Conservation (phyloP, 805 yeast genomes). For the Wickerhamiella lipophila region DNA sequence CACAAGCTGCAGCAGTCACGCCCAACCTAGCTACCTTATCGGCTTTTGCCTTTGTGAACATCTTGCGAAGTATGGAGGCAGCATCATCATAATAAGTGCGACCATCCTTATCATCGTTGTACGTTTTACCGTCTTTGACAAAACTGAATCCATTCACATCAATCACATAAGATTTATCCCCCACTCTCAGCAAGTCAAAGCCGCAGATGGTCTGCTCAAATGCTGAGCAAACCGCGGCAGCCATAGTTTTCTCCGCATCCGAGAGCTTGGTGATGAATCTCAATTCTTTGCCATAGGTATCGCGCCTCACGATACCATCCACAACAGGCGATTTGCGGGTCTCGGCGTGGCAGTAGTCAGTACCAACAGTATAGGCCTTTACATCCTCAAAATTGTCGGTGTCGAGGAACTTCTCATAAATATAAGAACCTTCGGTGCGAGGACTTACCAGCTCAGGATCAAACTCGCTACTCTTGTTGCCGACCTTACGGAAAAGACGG, state of each 20-base stretch:
- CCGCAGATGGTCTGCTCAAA: constrained; percentile 96
- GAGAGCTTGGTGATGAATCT: constrained; percentile 74
- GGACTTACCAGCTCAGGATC: constrained; percentile 67
- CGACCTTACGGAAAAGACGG: constrained; percentile 84
- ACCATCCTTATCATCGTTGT: constrained; percentile 30
- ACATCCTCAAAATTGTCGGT: constrained; percentile 98
- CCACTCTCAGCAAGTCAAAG: constrained; percentile 80
- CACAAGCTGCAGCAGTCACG: not conserved
- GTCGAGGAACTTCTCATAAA: constrained; percentile 92
- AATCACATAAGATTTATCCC: constrained; percentile 80
- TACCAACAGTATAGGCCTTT: constrained; percentile 94
- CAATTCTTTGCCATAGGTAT: constrained; percentile 94
- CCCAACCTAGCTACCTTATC: constrained; percentile 23
- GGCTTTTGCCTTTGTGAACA: constrained; percentile 51
- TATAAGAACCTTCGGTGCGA: constrained; percentile 79
- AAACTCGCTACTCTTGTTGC: constrained; percentile 91
- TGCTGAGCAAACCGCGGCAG: constrained; percentile 55
- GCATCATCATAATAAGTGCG: constrained; percentile 71
- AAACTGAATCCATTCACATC: constrained; percentile 98
- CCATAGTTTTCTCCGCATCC: constrained; percentile 66
- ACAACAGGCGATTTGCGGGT: constrained; percentile 97
- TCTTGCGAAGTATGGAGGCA: constrained; percentile 59
- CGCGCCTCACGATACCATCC: constrained; percentile 96
- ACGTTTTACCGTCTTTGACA: constrained; percentile 53
- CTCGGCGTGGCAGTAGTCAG: constrained; percentile 87